Evolutionary conservation across 2,329 filamentous ascomycete genomes (phyloP).

Genomic region (Periconia digitata): DNA sequence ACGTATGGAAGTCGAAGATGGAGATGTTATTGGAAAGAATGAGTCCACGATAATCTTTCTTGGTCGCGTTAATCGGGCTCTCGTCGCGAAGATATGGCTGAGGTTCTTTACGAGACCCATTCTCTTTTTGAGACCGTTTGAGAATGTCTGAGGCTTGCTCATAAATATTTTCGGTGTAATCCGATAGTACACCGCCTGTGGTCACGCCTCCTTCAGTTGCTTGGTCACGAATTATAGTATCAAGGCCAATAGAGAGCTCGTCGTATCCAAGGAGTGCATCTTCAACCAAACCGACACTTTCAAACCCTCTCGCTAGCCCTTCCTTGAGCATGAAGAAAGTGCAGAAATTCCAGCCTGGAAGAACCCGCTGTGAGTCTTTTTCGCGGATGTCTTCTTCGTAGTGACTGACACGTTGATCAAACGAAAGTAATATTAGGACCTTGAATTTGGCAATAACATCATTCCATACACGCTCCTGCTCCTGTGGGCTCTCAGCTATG

Average conservation of each 20-base stretch:
- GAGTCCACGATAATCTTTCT: conserved; percentile 84
- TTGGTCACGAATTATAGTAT: conserved; percentile 78
- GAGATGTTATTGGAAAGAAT: conserved; percentile 96
- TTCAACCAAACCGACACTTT: conserved; percentile 93
- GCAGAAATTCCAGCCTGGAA: conserved; percentile 99
- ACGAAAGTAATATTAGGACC: conserved; percentile 80
- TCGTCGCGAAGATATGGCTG: conserved; percentile 30
- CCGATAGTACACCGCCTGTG: conserved; percentile 71
- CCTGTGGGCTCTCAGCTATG: conserved; percentile 66
- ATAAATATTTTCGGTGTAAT: conserved; percentile 73
- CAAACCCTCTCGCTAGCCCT: conserved; percentile 87
- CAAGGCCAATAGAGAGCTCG: conserved; percentile 84
- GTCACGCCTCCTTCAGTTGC: conserved; percentile 60
- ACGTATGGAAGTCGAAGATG: conserved; percentile 90
- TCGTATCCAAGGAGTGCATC: conserved; percentile 95
- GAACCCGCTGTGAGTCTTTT: conserved; percentile 79
- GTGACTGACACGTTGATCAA: conserved; percentile 85
- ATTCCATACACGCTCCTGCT: conserved; percentile 78
- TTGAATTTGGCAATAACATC: conserved; percentile 88
- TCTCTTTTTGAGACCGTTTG: conserved; percentile 21
- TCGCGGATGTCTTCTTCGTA: conserved; percentile 98
- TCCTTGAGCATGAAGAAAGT: conserved; percentile 99
- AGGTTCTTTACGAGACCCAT: conserved; percentile 10
- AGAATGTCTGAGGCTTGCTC: conserved; percentile 41
- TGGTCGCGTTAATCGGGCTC: conserved; percentile 43